These are phyloP conservation scores for Ramicandelaber brevisporus DNA, from an alignment of 192 early-diverging fungal species.

Conservation along the genomic window DNA sequence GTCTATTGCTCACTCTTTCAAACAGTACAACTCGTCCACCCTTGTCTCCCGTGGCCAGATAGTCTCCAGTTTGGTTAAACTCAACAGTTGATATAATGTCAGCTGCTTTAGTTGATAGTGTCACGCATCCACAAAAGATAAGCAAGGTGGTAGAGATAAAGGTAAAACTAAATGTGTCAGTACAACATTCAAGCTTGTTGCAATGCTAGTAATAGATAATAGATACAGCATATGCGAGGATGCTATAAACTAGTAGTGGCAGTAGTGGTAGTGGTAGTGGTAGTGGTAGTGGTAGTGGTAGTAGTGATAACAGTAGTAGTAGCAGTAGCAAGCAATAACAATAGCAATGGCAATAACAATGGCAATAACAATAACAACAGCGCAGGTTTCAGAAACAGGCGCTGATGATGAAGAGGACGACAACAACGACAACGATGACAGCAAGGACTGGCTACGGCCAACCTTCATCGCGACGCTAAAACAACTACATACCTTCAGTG, in stretches of 20 bases:
- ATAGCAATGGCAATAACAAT: background rate
- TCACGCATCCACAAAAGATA: too few species aligned
- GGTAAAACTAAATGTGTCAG: background rate
- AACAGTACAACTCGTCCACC: slow-evolving; percentile 96
- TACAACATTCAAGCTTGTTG: background rate
- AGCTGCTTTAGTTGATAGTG: slow-evolving; percentile 44
- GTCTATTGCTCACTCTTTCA: slow-evolving; percentile 90
- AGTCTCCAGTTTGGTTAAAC: slow-evolving; percentile 93
- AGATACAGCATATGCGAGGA: background rate
- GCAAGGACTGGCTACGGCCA: background rate
- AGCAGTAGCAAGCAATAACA: background rate
- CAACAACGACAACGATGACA: background rate
- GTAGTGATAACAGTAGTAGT: background rate
- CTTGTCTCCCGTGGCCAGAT: slow-evolving; percentile 90
- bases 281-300: background rate
- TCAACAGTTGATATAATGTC: slow-evolving; percentile 98
- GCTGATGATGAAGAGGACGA: background rate
- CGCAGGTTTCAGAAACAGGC: background rate
- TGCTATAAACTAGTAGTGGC: background rate
- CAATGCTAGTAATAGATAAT: background rate
- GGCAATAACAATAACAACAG: background rate
- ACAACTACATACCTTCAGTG: slow-evolving; percentile 68
- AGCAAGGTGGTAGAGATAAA: too few species aligned
- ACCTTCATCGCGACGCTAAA: background rate
- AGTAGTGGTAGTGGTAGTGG: background rate